phyloP scores from a whole-genome alignment of 1,139 yeast genomes.

The Eremothecium sinecaudum region DNA sequence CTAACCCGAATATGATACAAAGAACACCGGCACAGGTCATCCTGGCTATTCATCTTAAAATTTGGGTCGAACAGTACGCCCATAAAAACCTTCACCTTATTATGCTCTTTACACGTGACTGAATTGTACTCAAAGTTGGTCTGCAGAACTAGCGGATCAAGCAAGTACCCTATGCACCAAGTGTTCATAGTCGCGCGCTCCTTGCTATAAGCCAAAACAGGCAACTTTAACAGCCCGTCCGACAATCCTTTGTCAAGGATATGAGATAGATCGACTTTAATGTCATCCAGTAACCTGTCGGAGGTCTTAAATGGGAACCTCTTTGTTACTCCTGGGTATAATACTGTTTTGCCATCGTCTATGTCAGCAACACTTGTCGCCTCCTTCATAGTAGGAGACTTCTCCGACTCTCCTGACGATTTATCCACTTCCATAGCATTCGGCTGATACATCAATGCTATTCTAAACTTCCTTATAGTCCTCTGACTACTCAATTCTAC shows the following conservation, averaged over 20 bases:
- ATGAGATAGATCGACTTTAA: conserved; percentile 28
- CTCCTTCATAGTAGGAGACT: too few species aligned
- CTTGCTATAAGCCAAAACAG: conserved; percentile 28
- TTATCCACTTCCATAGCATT: too few species aligned
- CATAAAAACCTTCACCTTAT: conserved; percentile 23
- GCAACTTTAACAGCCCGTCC: conserved; percentile 24
- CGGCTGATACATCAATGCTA: too few species aligned
- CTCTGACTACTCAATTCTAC: too few species aligned
- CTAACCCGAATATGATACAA: conserved; percentile 32
- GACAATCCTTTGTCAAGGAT: conserved; percentile 7
- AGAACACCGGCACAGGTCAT: conserved; percentile 20
- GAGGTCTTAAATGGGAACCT: conserved; percentile 45
- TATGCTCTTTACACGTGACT: conserved; percentile 22
- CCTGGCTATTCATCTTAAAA: conserved; percentile 9
- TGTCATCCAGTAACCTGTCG: conserved; percentile 57
- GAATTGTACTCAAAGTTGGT: conserved; percentile 25
- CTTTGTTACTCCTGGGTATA: conserved; percentile 28
- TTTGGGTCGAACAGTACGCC: conserved; percentile 21
- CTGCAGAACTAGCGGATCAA: conserved; percentile 25
- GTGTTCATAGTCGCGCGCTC: conserved; percentile 15
- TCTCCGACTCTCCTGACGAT: too few species aligned
- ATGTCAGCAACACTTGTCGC: too few species aligned
- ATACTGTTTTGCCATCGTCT: conserved; percentile 24
- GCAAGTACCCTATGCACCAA: conserved; percentile 21
- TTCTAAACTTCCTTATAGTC: too few species aligned